Evolutionary conservation across 1,139 yeast genomes (phyloP), one percentile per base, ranked within the genome.

Genomic region (Suhomyces yuchorum): DNA sequence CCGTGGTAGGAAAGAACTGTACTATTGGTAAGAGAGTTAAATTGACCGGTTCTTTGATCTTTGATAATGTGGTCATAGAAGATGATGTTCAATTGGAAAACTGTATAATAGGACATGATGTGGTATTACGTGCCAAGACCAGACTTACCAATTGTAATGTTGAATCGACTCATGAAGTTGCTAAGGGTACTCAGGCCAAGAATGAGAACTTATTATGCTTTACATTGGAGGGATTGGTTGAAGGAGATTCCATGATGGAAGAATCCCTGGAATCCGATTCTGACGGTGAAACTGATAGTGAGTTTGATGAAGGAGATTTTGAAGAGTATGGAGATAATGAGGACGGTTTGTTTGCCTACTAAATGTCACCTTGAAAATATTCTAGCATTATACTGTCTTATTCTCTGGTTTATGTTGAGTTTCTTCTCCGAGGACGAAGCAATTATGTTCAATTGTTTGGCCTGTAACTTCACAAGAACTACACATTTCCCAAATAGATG

Each of bases 1-100:
- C 96, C 0, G 91, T 89, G 12, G 77, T 95, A 37, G 97, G 97
- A 8, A 67, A 74, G n/a, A 76, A 80, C 56, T 89, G 96, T 69
- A 71, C 58, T 15, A 82, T 95, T 48, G 99, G 99, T 41, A 85
- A 83, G 61, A 80, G 91, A 55, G 95, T 96, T 62, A 84, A 93
- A 57, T 77, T 95, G 50, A 88, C 92, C 1, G 98, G 96, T 2
- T 90, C 92, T 58, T 82, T 95, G 22, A 63, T 95, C 9, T 73
- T 91, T 51, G 87, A 87, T 59, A 80, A 82, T 43, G 96, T 84
- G 26, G 70, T 68, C 1, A 72, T 95, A 38, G 96, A 82, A 43
- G 97, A 93, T 63, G 97, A 89, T 55, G 86, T 80, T n/a, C 82
- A 75, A 44, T 71, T 95, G 54, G 99, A 95, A 66, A 93, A 92